These are phyloP conservation scores for Vigna mungo DNA, from an alignment of 306 rosid genomes.

Conservation along the genomic window DNA sequence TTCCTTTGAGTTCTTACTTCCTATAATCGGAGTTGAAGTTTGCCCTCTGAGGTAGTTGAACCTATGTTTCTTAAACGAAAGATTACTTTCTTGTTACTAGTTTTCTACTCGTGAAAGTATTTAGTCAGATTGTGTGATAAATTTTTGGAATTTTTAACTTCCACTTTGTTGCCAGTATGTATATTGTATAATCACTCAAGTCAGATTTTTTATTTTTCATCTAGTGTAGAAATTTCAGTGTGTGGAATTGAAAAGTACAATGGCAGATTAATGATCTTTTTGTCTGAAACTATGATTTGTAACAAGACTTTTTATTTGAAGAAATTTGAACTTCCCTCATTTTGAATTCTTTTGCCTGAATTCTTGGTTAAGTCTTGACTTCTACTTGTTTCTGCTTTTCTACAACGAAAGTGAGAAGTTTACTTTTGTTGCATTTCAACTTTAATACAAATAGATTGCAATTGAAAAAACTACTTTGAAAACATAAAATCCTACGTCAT, in stretches of 20 bases:
- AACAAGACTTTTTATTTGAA: background rate
- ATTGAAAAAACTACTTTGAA: background rate
- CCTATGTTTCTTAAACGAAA: background rate
- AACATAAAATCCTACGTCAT: background rate
- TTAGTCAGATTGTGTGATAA: background rate
- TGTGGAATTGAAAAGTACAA: background rate
- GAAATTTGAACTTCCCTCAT: background rate
- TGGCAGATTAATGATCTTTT: background rate
- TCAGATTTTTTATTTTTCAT: background rate
- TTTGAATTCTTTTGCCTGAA: background rate
- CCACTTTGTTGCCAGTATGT: background rate
- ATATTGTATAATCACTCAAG: too few species aligned
- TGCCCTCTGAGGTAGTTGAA: background rate
- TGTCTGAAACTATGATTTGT: background rate
- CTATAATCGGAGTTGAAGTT: background rate
- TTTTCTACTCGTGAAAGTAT: background rate
- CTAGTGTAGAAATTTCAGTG: background rate
- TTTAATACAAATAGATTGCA: background rate
- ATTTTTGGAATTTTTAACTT: background rate
- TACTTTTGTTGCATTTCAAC: background rate
- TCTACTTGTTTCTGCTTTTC: background rate
- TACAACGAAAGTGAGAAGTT: background rate
- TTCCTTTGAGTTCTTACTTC: too few species aligned
- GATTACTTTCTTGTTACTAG: background rate
- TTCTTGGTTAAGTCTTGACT: background rate